These are phyloP conservation scores for Escallonia rubra DNA, from an alignment of 129 eudicot genomes.

Conservation along the genomic window DNA sequence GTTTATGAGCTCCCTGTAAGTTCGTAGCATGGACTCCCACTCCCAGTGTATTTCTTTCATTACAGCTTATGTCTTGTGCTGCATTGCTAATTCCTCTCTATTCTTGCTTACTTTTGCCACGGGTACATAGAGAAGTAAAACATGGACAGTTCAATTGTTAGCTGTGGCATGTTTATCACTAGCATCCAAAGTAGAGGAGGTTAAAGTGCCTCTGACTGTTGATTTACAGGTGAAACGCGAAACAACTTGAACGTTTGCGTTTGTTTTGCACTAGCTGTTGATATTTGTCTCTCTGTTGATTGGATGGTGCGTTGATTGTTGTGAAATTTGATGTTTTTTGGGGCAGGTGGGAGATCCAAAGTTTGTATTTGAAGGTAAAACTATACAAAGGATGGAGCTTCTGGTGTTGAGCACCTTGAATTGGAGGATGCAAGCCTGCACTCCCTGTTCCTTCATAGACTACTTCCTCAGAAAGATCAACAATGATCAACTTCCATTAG, in stretches of 20 bases:
- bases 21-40: neutral
- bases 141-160: conserved; percentile 53
- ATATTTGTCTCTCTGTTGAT: neutral
- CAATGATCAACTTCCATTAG: conserved; percentile 15
- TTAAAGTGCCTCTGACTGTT: conserved; percentile 31
- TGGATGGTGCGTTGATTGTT: neutral
- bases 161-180: conserved; percentile 62
- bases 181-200: conserved; percentile 64
- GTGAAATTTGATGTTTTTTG: neutral
- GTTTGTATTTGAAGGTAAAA: conserved; percentile 41
- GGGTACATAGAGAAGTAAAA: conserved; percentile 32
- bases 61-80: neutral
- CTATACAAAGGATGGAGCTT: conserved; percentile 57
- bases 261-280: neutral
- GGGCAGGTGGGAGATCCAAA: conserved; percentile 54
- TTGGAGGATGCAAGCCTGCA: conserved; percentile 47
- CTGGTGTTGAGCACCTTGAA: conserved; percentile 38
- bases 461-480: conserved; percentile 33
- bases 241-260: neutral
- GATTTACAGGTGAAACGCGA: conserved; percentile 51
- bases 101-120: neutral
- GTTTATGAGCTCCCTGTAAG: conserved; percentile 44
- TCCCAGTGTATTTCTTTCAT: neutral
- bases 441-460: conserved; percentile 52
- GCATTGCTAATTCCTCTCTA: conserved; percentile 9